Base-by-base conservation (phyloP, 176 grass and related monocot genomes). In the Cymbopogon citratus region DNA sequence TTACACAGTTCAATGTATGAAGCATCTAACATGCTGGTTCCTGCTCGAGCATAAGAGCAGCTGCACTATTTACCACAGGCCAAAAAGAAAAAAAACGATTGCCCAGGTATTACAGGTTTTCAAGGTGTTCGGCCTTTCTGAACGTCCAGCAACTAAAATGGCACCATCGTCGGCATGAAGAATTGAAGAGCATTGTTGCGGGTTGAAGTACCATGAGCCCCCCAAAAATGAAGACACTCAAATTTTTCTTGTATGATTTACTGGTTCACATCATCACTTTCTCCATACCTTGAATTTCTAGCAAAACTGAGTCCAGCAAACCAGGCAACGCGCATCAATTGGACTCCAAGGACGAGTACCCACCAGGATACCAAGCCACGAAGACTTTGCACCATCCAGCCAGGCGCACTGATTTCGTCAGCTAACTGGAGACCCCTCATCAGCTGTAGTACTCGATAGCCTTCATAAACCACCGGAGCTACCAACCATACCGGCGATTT, bases 341-440 rank as follows among this genome's bases (percentile, higher is more conserved):
- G 96, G 78, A 98, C 86, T 19, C 88, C 96, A 28, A 98, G 90
- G 83, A 98, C 91, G 38, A 98, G 84, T 63, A 95, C 87, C 92
- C 96, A 98, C 92, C 92, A 98, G 28, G 92, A 83, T n/a, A 98
- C 96, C 85, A 98, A 67, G 44, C 80, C 85, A 7, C 96, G 92
- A 9, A 98, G 89, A 67, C 90, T 90, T 12, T 87, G 89, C 51
- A 88, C 91, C 88, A 95, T 93, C 92, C 96, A 98, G 56, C 81
- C 89, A 26, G 92, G 96, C 3, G 96, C 81, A 26, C 84, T 63
- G 25, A 98, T 81, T 87, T 93, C 89, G 0, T 52, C 79, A 18
- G 92, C 96, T 87, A 98, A 82, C 64, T 88, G 84, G 72, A 98
- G 82, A 48, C 92, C 87, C 63, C 96, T 91, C 96, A 95, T 98